A percentile compares a stretch with the other conserved stretches of the same genome.
These are phyloP conservation scores for Bassia scoparia DNA, from an alignment of 148 eudicot genomes.

Conservation along the genomic window DNA sequence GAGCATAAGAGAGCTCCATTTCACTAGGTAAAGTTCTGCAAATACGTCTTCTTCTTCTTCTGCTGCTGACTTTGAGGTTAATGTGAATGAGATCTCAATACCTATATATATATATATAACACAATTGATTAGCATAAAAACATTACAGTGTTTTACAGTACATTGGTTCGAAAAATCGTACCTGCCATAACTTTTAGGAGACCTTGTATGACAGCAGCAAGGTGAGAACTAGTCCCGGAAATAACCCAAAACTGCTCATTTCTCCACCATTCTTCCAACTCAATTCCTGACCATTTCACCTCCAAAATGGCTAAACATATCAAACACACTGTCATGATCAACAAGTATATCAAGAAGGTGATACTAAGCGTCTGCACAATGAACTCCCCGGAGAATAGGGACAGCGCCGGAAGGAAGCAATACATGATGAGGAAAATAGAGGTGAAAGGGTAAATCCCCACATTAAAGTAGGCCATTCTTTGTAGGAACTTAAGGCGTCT, in stretches of 20 bases:
- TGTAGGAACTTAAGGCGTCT: slow-evolving; percentile 50
- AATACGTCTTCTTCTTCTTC: slow-evolving; percentile 67
- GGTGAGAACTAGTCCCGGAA: slow-evolving; percentile 80
- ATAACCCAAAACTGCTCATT: slow-evolving; percentile 95
- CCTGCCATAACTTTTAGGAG: slow-evolving; percentile 73
- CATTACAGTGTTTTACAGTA: not conserved
- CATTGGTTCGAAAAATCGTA: not conserved
- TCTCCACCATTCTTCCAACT: slow-evolving; percentile 87
- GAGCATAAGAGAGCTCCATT: slow-evolving; percentile 84
- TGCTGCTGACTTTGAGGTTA: slow-evolving; percentile 64
- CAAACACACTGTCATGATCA: slow-evolving; percentile 60
- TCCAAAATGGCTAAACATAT: slow-evolving; percentile 66
- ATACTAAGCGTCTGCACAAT: slow-evolving; percentile 61
- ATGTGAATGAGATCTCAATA: slow-evolving; percentile 79
- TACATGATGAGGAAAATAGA: slow-evolving; percentile 69
- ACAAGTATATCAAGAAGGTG: slow-evolving; percentile 52
- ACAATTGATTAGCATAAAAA: no score
- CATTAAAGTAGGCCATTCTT: slow-evolving; percentile 83
- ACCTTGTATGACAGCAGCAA: slow-evolving; percentile 87
- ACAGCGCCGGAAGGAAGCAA: slow-evolving; percentile 92
- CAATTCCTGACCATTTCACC: slow-evolving; percentile 86
- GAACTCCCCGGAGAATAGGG: slow-evolving; percentile 80
- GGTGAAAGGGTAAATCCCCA: slow-evolving; percentile 86
- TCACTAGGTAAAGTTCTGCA: slow-evolving; percentile 73
- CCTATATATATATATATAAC: slow-evolving; percentile 14